Evolutionary conservation across 345 rosid species (phyloP), one percentile per base, ranked within the genome.

Genomic region (Euclidium syriacum): DNA sequence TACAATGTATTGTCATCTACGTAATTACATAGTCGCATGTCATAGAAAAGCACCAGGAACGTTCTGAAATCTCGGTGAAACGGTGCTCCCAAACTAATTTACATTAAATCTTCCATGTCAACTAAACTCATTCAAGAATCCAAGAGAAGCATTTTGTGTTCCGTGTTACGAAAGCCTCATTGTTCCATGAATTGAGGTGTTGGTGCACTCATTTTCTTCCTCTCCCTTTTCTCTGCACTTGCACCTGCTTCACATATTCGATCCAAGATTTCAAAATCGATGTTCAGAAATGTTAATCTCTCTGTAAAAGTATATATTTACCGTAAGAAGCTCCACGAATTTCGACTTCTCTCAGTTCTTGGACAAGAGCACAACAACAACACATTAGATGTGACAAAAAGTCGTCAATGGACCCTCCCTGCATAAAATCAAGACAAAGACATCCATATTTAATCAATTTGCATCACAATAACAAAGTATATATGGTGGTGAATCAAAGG

Each of bases 291-390:
- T 55, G 38, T 5, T 53, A 12, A 44, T 55, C 15, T 55, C 7
- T 15, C 8, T 54, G 26, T 16, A 43, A 18, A n/a, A 34, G 10
- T 27, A 44, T 35, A 12, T 25, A 5, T 25, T 18, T 53, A 85
- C 95, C 94, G 22, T 79, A 43, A 12, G 60, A 74, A 60, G 64
- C 74, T 39, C 88, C 88, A 22, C 88, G 91, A 63, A 81, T 74
- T 68, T 92, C 90, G 20, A 92, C 88, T 83, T 92, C 97, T 60
- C 97, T 85, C 80, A 81, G 81, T 76, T 92, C 98, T 85, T 89
- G 98, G 57, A 89, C 97, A 19, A 92, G 95, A 30, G 98, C 91
- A 61, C 98, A 92, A 68, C 96, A 92, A 75, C 98, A 92, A 64
- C 96, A 89, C 88, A 92, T 85, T 19, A 92, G 68, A 79, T 92